Base-by-base conservation (phyloP, 1,284 basidiomycete species). In the Ustilago loliicola region DNA sequence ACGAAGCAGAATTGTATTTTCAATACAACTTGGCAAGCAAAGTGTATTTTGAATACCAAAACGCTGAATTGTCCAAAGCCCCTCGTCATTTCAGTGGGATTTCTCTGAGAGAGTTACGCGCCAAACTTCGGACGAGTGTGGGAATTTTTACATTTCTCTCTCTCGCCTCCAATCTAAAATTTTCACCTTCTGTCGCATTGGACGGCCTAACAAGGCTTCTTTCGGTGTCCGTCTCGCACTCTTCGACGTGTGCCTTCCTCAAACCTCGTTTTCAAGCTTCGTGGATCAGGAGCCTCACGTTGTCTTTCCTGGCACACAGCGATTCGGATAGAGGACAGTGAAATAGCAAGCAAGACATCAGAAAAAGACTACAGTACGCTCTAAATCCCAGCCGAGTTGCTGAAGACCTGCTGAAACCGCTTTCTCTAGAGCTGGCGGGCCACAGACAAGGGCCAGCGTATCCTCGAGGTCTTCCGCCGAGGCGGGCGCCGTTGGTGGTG, bases 361-460 rank as follows among this genome's bases (percentile, higher is more conserved):
- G 66, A 85, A 85, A 51, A 83, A 80, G 19, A 85, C 83, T 23
- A 83, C 79, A 13, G 70, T 80, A 17, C 74, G 58, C 4, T 80
- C 66, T 5, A 82, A 45, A 60, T 83, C 78, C 83, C 83, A 85
- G 8, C 83, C 83, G 5, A 83, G 56, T 53, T 72, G 50, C 61
- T 66, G 58, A 45, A 85, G 73, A 30, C 61, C 68, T 6, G 64
- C 54, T 2, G 64, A 56, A 27, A 84, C 82, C 1, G 73, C 69
- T 55, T 77, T 71, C 52, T 85, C 83, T 85, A 89, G 87, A 1
- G 87, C 84, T 25, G 88, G 88, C 0, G 91, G 91, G 2, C 90
- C 91, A 72, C 91, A 91, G 21, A 89, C 87, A 32, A 91, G 86
- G 4, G 90, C 83, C 50, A 91, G 72, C 0, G 87, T 88, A 36